These are phyloP conservation scores for Salicornia ramosissima DNA, from an alignment of 148 eudicot species.

Conservation along the genomic window DNA sequence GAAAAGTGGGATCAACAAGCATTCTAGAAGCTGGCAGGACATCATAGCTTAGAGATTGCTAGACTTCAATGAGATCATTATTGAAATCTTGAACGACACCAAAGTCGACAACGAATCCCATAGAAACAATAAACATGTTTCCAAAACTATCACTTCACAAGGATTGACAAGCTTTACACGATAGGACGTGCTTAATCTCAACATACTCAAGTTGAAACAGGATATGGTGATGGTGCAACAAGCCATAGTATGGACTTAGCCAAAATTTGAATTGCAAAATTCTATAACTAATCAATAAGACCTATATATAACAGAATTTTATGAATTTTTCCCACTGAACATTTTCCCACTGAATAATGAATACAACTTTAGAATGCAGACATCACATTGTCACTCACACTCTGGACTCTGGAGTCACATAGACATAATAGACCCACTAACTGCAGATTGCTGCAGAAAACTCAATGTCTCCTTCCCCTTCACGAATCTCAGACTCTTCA, in stretches of 20 bases:
- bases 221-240: neutral
- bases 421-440: neutral
- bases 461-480: neutral
- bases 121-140: no score
- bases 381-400: neutral
- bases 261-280: neutral
- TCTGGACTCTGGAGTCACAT: neutral
- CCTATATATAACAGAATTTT: neutral
- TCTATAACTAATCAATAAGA: neutral
- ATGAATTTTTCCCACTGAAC: neutral
- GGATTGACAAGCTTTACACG: neutral
- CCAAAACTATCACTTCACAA: neutral
- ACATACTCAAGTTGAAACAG: neutral
- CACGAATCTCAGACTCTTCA: neutral
- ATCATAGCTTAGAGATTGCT: no score
- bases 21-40: no score
- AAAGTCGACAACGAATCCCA: no score
- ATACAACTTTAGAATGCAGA: neutral
- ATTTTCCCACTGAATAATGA: no score
- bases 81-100: no score
- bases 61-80: no score
- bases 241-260: neutral
- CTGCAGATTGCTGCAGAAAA: neutral
- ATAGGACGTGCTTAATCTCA: neutral
- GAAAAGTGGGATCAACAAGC: no score